phyloP scores from a whole-genome alignment of 2,329 filamentous ascomycete species.

The Aspergillus sp. region DNA sequence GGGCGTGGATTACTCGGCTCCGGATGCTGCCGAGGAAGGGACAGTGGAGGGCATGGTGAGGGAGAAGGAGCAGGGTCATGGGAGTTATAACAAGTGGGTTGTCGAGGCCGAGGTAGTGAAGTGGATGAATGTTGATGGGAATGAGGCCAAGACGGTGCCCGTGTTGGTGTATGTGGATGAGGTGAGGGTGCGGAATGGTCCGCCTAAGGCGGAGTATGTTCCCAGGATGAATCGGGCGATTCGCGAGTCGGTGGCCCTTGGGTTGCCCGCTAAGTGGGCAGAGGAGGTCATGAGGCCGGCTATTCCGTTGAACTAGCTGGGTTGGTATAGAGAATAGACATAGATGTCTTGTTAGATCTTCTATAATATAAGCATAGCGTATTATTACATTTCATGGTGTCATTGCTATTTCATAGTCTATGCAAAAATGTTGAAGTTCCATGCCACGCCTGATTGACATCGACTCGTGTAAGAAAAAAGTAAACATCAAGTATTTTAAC shows the following conservation, averaged over 20 bases:
- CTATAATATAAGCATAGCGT: neutral
- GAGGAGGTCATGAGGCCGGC: constrained; percentile 42
- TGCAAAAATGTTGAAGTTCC: neutral
- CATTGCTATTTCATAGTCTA: constrained; percentile 4
- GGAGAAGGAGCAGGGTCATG: constrained; percentile 36
- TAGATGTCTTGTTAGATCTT: neutral
- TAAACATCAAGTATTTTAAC: neutral
- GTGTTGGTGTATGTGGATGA: constrained; percentile 48
- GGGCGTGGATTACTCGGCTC: constrained; percentile 32
- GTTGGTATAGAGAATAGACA: neutral
- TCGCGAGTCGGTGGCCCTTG: constrained; percentile 38
- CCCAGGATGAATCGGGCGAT: constrained; percentile 47
- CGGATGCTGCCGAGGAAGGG: neutral
- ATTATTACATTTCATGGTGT: neutral
- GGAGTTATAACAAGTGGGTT: constrained; percentile 44
- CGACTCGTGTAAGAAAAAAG: neutral
- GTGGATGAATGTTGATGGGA: constrained; percentile 32
- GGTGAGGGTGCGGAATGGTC: constrained; percentile 32
- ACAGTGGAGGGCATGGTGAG: constrained; percentile 16
- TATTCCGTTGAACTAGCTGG: constrained; percentile 30
- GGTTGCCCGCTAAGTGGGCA: constrained; percentile 38
- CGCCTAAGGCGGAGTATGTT: constrained; percentile 43
- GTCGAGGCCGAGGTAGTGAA: constrained; percentile 29
- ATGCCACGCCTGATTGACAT: neutral
- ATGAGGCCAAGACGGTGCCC: constrained; percentile 20